phyloP scores from a whole-genome alignment of 1,284 basidiomycete species.

The Fomes fomentarius region DNA sequence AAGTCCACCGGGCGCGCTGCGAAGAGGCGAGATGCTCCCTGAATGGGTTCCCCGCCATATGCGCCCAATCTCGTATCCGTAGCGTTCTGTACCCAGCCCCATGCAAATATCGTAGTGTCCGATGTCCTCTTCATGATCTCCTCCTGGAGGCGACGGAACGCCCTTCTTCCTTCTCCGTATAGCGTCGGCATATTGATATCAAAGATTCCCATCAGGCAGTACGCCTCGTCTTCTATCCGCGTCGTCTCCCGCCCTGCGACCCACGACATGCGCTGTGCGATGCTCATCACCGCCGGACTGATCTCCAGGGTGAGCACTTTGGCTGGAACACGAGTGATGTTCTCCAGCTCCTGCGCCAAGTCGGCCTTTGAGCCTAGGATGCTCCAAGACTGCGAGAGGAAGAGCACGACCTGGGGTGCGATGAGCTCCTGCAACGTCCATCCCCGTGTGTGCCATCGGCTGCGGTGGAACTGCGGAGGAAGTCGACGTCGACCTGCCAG shows the following conservation, averaged over 20 bases:
- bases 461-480: conserved; percentile 7
- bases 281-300: conserved; percentile 7
- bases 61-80: too few relatives aligned
- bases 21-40: too few relatives aligned
- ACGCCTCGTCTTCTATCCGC: conserved; percentile 17
- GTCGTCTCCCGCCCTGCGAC: conserved; percentile 12
- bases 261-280: conserved; percentile 20
- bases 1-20: too few relatives aligned
- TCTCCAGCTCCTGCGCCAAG: conserved; percentile 3
- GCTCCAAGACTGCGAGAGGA: conserved; percentile 11
- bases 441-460: conserved; percentile 14
- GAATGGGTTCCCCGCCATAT: too few relatives aligned
- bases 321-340: conserved; percentile 3
- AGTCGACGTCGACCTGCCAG: too few relatives aligned
- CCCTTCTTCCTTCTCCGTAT: conserved; percentile 13
- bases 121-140: too few relatives aligned
- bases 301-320: conserved; percentile 5
- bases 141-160: conserved; percentile 14
- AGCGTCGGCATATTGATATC: conserved; percentile 15
- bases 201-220: conserved; percentile 20
- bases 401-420: conserved; percentile 10
- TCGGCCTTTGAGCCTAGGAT: conserved; percentile 5
- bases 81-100: too few relatives aligned
- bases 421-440: conserved; percentile 19
- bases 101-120: too few relatives aligned